phyloP scores from a whole-genome alignment of 805 yeast species.

The Kazachstania africana region DNA sequence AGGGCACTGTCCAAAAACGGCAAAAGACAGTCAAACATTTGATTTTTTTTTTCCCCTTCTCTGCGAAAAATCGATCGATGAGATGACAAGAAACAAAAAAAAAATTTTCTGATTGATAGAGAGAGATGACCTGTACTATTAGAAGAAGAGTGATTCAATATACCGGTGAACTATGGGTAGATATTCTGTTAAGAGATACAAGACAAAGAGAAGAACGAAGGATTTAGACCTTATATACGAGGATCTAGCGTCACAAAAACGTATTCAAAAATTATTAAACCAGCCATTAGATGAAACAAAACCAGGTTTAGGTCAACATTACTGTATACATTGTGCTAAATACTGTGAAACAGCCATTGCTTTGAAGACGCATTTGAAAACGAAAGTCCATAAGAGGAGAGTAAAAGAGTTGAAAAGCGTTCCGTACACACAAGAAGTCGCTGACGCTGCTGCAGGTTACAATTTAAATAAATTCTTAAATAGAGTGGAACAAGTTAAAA shows the following conservation, averaged over 20 bases:
- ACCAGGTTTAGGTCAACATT: conserved; percentile 91
- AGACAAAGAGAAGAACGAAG: conserved; percentile 77
- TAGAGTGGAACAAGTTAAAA: conserved; percentile 50
- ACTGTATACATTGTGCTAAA: conserved; percentile 89
- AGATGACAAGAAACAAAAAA: too few relatives aligned
- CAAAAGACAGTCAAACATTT: too few relatives aligned
- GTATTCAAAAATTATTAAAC: conserved; percentile 55
- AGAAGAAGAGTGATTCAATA: too few relatives aligned
- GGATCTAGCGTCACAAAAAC: conserved; percentile 55
- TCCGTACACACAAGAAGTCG: conserved; percentile 81
- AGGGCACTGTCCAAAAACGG: too few relatives aligned
- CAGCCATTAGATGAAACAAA: conserved; percentile 82
- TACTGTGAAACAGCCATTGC: conserved; percentile 74
- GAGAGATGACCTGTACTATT: too few relatives aligned
- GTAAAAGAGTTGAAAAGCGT: conserved; percentile 61
- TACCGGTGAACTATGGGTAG: conserved; percentile 83
- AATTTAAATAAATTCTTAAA: conserved; percentile 56
- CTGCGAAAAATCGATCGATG: too few relatives aligned
- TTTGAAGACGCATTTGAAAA: conserved; percentile 56
- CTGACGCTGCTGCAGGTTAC: conserved; percentile 82
- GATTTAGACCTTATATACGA: conserved; percentile 74
- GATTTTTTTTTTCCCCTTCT: too few relatives aligned
- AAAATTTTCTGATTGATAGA: too few relatives aligned
- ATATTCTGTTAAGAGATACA: conserved; percentile 74
- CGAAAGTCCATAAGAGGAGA: conserved; percentile 79